Base-by-base conservation (phyloP, 352 stramenopile genomes). In the Phytophthora pisi region DNA sequence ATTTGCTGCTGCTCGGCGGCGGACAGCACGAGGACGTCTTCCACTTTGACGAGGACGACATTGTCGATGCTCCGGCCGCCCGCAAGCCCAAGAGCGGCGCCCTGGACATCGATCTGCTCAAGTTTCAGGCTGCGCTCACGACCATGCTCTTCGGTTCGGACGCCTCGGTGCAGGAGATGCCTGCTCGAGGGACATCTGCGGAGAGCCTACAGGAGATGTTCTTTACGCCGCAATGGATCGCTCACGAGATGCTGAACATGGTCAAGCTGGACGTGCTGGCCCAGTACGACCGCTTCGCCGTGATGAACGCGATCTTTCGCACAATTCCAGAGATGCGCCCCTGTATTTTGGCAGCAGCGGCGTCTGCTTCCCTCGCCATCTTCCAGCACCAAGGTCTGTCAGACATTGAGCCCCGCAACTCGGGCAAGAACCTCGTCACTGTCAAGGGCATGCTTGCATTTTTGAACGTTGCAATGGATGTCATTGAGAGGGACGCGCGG, bases 21-120 rank as follows among this genome's bases (percentile, higher is more conserved):
- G 66, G 74, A 11, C 78, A 74, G 38, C 65, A 80, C 45, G 84
- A 84, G 40, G 79, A 89, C 42, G 78, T 95, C 16, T 91, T 93
- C 45, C 71, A 89, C 53, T 91, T 95, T 47, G 85, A 95, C 45
- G 75, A 91, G 20, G 84, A 95, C 58, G 73, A 88, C 20, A 56
- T 64, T 50, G 59, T 75, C 1, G 62, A 75, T 6, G 24, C 57
- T n/a, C 59, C 64, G 2, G 24, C 57, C 11, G 50, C 31, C 23
- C 24, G 16, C 13, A 68, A 66, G 23, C 24, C 38, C 4, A 68
- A 67, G 40, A 20, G 10, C 4, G 56, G 65, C 51, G 67, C 85
- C 16, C 55, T 83, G 23, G 71, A 81, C 28, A 73, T 91, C 30
- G 79, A 93, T 30, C 42, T 95, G 54, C 70, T 90, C 34, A 86